Base-by-base conservation (phyloP, 2,329 filamentous ascomycete genomes). In the Cordyceps fumosorosea region DNA sequence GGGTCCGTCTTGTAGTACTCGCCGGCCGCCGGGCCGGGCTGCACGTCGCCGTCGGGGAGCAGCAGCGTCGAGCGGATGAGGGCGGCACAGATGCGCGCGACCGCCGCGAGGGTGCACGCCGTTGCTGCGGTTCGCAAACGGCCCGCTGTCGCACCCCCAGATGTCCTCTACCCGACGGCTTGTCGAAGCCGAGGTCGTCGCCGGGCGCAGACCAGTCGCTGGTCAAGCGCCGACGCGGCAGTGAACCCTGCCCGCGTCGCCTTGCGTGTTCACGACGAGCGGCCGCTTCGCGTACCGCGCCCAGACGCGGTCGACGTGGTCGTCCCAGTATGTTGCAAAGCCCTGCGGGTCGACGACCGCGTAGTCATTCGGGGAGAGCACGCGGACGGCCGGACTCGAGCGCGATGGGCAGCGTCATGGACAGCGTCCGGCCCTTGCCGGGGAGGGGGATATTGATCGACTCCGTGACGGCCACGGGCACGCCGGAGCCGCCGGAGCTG, bases 1-100 rank as follows among this genome's bases (percentile, higher is more conserved):
- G 79, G 76, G 52, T 72, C 65, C n/a, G 32, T 63, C 2, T 69
- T 71, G 69, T 84, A 84, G 71, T 83, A 84, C 29, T 63, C 62
- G n/a, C 66, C 64, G 0, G 71, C 64, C 5, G 66, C 59, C 0
- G 78, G 64, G 7, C 71, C 71, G 1, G 82, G 82, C 68, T 82
- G 78, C 4, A 75, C 64, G 65, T 80, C 68, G 32, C 81, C 82
- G 1, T 78, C 80, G 18, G 75, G 70, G 3, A 80, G 32, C 50
- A 82, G 72, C 10, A 80, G 73, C 18, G 76, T 81, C 52, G 72
- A 74, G n/a, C 80, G 78, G 56, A 73, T 70, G 67, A 83, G 81
- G n/a, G 79, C 80, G 0, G 80, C 79, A 64, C 80, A 83, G 4
- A 83, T 74, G 5, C 79, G 75, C 3, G 80, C 76, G 1, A 82